Conservation (phyloP, 2,329 filamentous ascomycete species). For the Lojkania enalia region DNA sequence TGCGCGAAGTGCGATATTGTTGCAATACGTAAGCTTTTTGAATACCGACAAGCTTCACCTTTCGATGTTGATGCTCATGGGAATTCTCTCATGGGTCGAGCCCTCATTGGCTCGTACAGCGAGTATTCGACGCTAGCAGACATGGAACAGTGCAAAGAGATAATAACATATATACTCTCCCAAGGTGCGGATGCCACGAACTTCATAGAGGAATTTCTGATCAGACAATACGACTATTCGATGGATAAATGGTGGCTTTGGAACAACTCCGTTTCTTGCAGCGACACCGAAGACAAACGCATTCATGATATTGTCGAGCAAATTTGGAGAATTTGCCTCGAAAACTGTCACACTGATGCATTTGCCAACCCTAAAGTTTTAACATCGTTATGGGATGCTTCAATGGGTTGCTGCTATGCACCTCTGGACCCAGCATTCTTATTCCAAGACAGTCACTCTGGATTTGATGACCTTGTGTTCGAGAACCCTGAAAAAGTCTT, state of each 20-base stretch:
- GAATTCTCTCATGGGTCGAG: constrained; percentile 1
- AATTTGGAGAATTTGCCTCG: constrained; percentile 4
- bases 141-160: background rate
- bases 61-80: constrained; percentile 7
- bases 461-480: constrained; percentile 9
- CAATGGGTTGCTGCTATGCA: background rate
- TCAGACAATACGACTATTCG: background rate
- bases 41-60: constrained; percentile 10
- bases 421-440: constrained; percentile 8
- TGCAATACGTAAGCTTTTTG: constrained; percentile 4
- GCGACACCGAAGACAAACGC: background rate
- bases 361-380: constrained; percentile 4
- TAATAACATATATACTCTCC: constrained; percentile 6
- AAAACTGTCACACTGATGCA: constrained; percentile 4
- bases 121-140: background rate
- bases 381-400: constrained; percentile 4
- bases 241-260: background rate
- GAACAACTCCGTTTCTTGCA: background rate
- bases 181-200: constrained; percentile 7
- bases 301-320: background rate
- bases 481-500: constrained; percentile 11
- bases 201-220: constrained; percentile 5
- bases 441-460: constrained; percentile 3
- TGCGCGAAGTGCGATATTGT: constrained; percentile 5
- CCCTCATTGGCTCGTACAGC: background rate